Conservation (phyloP, 495 filamentous ascomycete genomes). For the Daldinia bambusicola region DNA sequence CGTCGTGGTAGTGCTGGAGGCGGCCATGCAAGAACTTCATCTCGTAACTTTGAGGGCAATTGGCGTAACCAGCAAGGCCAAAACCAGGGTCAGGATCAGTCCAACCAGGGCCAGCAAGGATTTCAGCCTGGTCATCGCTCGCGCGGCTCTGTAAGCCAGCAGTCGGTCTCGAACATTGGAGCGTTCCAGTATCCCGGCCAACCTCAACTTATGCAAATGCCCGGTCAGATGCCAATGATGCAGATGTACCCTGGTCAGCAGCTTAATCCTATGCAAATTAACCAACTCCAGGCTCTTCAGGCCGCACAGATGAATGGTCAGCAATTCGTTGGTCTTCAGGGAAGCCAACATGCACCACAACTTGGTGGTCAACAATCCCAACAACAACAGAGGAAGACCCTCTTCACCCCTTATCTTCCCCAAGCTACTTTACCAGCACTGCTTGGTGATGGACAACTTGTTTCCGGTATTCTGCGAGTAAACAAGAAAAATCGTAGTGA, state of each 20-base stretch:
- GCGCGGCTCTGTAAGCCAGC: conserved; percentile 85
- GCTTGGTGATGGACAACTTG: conserved; percentile 89
- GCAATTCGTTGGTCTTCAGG: conserved; percentile 71
- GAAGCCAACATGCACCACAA: conserved; percentile 80
- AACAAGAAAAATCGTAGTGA: conserved; percentile 99
- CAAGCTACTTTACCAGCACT: conserved; percentile 94
- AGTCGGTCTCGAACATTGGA: conserved; percentile 86
- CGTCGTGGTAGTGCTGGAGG: conserved; percentile 74
- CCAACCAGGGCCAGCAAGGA: conserved; percentile 71
- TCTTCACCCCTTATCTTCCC: conserved; percentile 97
- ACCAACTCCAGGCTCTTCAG: conserved; percentile 91
- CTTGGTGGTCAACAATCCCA: conserved; percentile 74
- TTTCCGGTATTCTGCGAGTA: conserved; percentile 94
- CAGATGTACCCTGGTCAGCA: conserved; percentile 85
- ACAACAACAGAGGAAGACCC: conserved; percentile 95
- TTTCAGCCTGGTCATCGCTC: conserved; percentile 95
- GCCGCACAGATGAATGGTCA: conserved; percentile 85
- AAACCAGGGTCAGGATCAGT: conserved; percentile 64
- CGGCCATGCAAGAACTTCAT: conserved; percentile 78
- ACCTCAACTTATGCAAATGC: conserved; percentile 87
- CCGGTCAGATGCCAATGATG: conserved; percentile 79
- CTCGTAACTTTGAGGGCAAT: conserved; percentile 96
- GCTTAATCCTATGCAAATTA: conserved; percentile 87
- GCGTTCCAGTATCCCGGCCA: conserved; percentile 92
- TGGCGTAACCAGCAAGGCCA: conserved; percentile 88